These are phyloP conservation scores for Arctostaphylos glauca DNA, from an alignment of 148 eudicot species.

Conservation along the genomic window DNA sequence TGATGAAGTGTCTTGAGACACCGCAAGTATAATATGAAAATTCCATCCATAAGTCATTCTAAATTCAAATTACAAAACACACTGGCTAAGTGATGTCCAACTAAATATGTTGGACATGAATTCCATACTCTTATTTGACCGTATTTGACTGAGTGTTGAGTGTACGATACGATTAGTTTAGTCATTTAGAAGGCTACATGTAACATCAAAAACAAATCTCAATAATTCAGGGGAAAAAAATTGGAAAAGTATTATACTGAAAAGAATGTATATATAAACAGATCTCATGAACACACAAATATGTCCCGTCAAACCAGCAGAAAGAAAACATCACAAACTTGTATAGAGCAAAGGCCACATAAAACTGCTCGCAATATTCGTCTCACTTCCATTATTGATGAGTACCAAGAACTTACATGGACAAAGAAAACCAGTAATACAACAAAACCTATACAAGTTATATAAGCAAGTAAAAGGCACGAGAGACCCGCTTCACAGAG, in stretches of 20 bases:
- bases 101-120: not conserved
- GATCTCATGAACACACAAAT: not conserved
- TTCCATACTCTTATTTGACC: not conserved
- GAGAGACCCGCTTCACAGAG: not conserved
- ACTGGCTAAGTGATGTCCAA: too few species aligned
- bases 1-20: not conserved
- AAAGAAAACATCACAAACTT: not conserved
- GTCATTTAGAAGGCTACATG: not conserved
- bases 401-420: conserved; percentile 11
- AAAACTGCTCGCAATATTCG: not conserved
- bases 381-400: conserved; percentile 11
- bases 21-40: not conserved
- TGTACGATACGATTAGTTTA: not conserved
- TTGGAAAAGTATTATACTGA: not conserved
- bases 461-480: conserved; percentile 9
- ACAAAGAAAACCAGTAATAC: conserved; percentile 14
- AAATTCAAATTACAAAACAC: not conserved
- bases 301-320: not conserved
- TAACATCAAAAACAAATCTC: not conserved
- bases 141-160: not conserved
- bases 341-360: conserved; percentile 8
- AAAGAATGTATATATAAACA: not conserved
- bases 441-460: conserved; percentile 19
- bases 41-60: not conserved
- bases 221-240: not conserved